Evolutionary conservation across 1,284 basidiomycete genomes (phyloP).

Genomic region (Athelia sp.): DNA sequence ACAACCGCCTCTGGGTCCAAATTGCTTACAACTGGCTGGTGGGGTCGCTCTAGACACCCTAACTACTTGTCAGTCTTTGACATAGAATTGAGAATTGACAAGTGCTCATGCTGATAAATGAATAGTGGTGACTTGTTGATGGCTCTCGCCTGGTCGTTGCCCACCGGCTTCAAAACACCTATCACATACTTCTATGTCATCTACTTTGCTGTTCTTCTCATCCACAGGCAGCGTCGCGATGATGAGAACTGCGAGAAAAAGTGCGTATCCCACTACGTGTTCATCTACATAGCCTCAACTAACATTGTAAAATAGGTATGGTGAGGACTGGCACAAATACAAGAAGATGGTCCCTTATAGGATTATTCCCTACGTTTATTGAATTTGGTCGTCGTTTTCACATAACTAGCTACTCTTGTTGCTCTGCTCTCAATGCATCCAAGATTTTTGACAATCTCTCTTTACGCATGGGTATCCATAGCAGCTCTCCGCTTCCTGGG

Average conservation of each 20-base stretch:
- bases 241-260: slow-evolving; percentile 91
- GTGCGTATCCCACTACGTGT: slow-evolving; percentile 37
- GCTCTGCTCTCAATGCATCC: not conserved
- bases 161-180: slow-evolving; percentile 88
- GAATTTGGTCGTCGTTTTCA: slow-evolving; percentile 6
- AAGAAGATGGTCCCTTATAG: slow-evolving; percentile 54
- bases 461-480: slow-evolving; percentile 83
- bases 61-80: slow-evolving; percentile 72
- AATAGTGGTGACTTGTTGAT: slow-evolving; percentile 83
- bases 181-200: slow-evolving; percentile 94
- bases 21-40: slow-evolving; percentile 94
- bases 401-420: not conserved
- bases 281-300: slow-evolving; percentile 3
- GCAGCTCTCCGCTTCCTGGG: slow-evolving; percentile 45
- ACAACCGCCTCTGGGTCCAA: slow-evolving; percentile 86
- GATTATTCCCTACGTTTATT: slow-evolving; percentile 66
- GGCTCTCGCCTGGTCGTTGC: slow-evolving; percentile 92
- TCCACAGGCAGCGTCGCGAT: slow-evolving; percentile 89
- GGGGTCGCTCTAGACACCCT: slow-evolving; percentile 92
- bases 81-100: slow-evolving; percentile 1
- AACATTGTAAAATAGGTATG: slow-evolving; percentile 39
- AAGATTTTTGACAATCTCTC: slow-evolving; percentile 51
- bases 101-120: slow-evolving; percentile 4
- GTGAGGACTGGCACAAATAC: slow-evolving; percentile 63
- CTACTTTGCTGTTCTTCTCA: slow-evolving; percentile 87